phyloP scores from a whole-genome alignment of 1,284 basidiomycete species.

The Marasmius oreades region DNA sequence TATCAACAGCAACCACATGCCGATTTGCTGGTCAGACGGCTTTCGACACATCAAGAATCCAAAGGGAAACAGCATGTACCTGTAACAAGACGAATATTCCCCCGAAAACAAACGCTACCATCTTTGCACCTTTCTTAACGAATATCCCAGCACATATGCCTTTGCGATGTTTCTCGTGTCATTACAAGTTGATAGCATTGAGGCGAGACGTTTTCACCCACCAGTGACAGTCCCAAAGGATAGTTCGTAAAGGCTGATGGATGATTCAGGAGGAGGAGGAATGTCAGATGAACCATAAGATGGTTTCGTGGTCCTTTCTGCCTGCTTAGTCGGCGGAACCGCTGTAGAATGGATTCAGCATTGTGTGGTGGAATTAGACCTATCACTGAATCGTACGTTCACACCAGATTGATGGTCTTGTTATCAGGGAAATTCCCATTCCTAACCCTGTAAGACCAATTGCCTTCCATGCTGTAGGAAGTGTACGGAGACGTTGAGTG shows the following conservation, averaged over 20 bases:
- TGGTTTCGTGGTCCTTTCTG: neutral
- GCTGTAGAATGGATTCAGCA: neutral
- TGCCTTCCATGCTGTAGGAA: constrained; percentile 10
- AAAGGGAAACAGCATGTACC: constrained; percentile 40
- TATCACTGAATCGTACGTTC: constrained; percentile 28
- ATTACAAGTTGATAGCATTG: neutral
- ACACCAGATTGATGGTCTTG: constrained; percentile 29
- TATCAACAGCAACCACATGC: neutral
- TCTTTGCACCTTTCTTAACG: constrained; percentile 88
- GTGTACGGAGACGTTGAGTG: neutral
- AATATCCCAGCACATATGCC: constrained; percentile 89
- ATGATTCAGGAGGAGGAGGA: constrained; percentile 60
- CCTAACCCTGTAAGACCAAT: constrained; percentile 32
- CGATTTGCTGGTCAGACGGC: no score
- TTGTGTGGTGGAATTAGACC: neutral
- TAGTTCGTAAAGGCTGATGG: constrained; percentile 78
- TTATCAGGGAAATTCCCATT: constrained; percentile 29
- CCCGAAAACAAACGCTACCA: constrained; percentile 80
- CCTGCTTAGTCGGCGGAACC: neutral
- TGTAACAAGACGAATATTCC: constrained; percentile 86
- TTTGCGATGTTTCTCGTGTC: neutral
- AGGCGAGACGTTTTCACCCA: neutral
- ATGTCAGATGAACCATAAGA: neutral
- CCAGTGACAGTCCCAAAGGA: constrained; percentile 83
- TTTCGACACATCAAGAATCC: neutral